Evolutionary conservation across 345 rosid genomes (phyloP), one percentile per base, ranked within the genome.

Genomic region (Turritis glabra): DNA sequence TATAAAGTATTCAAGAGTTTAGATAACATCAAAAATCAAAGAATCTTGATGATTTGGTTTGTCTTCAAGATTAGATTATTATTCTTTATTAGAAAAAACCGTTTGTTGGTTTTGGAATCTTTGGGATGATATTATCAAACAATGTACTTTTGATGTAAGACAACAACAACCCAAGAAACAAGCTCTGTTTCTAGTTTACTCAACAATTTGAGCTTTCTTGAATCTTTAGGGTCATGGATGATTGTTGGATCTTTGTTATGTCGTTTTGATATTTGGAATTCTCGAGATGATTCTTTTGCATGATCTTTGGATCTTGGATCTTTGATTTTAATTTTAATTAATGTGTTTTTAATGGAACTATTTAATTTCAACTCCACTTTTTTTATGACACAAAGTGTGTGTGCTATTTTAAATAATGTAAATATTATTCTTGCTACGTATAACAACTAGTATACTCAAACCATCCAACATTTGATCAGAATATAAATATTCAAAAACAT

Each of bases 241-340:
- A 58, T 35, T 37, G 80, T 63, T 69, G 59, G 51, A 55, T 63
- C 59, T 53, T 69, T 69, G 64, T 52, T 68, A 67, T 68, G 52
- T 67, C 10, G 52, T 67, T 67, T 57, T 37, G 53, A 27, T 47
- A 67, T 58, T 67, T 57, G 30, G 11, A 67, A 37, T 67, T 75
- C 79, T 76, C 43, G 57, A 69, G 75, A 69, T 53, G 64, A 69
- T 77, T 70, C 53, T 63, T 70, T 70, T 53, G 71, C 71, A 77
- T 70, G 53, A 76, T 63, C 71, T 77, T 73, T 76, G 79, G 69
- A 76, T 68, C 74, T 69, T 76, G 70, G 65, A 69, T 53, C 66
- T 53, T 69, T 33, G n/a, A 12, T 62, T 63, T 57, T 69, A n/a
- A n/a, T 5, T 43, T 76, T 40, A 63, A 55, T 76, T 40, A 63